Base-by-base conservation (phyloP, 2,329 filamentous ascomycete genomes). In the Lomentospora prolificans region DNA sequence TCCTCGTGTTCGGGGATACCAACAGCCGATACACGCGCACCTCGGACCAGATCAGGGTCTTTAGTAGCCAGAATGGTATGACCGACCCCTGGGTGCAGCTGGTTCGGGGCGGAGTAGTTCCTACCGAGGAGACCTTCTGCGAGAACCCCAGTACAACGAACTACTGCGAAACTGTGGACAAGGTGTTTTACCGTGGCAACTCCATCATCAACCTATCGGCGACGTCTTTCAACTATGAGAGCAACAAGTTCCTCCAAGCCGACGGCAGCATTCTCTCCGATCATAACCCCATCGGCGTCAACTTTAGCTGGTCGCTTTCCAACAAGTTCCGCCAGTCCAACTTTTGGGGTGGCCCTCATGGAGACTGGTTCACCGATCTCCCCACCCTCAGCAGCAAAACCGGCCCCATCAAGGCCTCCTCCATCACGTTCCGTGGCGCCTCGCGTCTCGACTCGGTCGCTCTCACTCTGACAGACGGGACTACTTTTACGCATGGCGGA, bases 111-210 rank as follows among this genome's bases (percentile, higher is more conserved):
- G 78, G 79, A 9, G 66, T 71, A 8, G 69, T 73, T 27, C 79
- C 81, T 0, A 66, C 69, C 10, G 61, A 62, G 28, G 70, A 78
- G 61, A 59, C 67, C 19, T 56, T 79, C 14, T 87, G 84, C 67
- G 67, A 67, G n/a, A 85, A 84, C 61, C 84, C 84, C 0, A 75
- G 75, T 28, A 70, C 71, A 0, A 74, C 67, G 50, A 73, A 74
- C 62, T 65, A 67, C 3, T 87, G 84, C 66, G 84, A 87, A 69
- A 81, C 77, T 3, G 81, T 87, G 36, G 84, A 87, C 68, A 87
- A 87, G 68, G 70, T 85, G 50, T 78, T 85, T 61, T 85, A 81
- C 69, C 77, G 81, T 36, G 72, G 73, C 30, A 74, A 73, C 17
- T 62, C 72, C n/a, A 60, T 75, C 3, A 60, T 82, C 3, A 64